Evolutionary conservation across 352 stramenopile genomes (phyloP), one percentile per base, ranked within the genome.

Genomic region (Pythium volutum): DNA sequence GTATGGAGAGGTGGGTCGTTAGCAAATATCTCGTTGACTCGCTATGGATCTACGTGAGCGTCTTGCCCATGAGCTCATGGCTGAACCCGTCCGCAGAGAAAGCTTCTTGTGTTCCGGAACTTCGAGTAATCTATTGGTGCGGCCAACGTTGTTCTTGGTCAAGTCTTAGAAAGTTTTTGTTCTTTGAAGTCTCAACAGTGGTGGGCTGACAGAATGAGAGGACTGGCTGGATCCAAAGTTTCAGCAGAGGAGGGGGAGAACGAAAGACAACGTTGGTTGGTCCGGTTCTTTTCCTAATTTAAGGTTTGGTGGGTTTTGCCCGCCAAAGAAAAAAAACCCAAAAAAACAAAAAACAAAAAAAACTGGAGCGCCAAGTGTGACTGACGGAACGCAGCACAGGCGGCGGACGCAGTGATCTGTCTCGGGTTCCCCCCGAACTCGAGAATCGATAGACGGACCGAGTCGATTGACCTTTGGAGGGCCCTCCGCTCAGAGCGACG

Each of bases 261-360:
- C 36, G 9, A 43, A 43, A 43, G 36, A 43, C 8, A 15, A 15
- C 36, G 1, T 22, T 22, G 14, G 36, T 22, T 55, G 34, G 56
- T 60, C 53, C 58, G 47, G 18, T 33, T 51, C 38, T 55, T 63
- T 68, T 68, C 65, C 65, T 72, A 72, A 72, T 68, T 72, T 72
- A 72, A 72, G 59, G 65, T 65, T 67, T 27, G 36, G n/a, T 26
- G 65, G 65, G 42, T 57, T 66, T 60, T 59, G 46, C 64, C 64
- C 62, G 62, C 62, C 57, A 55, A 59, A 55, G 53, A 64, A 65
- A 62, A 59, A 62, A 72, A 67, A 54, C 65, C 33, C 48, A 71
- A 55, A 26, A 45, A 6, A 33, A 59, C 23, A 31, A 55, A 57
- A 43, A 18, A 58, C 59, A 38, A 61, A 59, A 62, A 46, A 22